Conservation (phyloP, 2,329 filamentous ascomycete species). For the Aspergillus pseudonomiae region DNA sequence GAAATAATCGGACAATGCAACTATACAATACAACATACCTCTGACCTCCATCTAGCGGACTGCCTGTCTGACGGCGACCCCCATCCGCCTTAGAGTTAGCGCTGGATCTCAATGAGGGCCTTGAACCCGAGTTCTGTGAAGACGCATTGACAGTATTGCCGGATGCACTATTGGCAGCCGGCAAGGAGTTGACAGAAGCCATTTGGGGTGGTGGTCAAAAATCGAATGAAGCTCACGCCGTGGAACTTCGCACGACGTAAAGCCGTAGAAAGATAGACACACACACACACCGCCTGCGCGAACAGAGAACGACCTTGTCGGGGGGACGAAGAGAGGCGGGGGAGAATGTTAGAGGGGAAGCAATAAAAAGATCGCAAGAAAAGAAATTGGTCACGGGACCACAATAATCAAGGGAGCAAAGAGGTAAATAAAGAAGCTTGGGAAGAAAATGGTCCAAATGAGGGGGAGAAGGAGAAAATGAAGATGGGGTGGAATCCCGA, state of each 20-base stretch:
- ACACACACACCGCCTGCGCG: constrained; percentile 42
- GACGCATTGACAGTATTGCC: constrained; percentile 41
- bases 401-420: background rate
- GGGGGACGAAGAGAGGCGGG: constrained; percentile 16
- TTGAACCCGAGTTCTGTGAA: constrained; percentile 41
- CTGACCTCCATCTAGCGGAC: constrained; percentile 57
- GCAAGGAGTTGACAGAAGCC: constrained; percentile 44
- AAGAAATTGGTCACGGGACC: constrained; percentile 8
- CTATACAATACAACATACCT: constrained; percentile 50
- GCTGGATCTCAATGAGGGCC: constrained; percentile 54
- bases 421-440: constrained; percentile 1
- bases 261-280: constrained; percentile 29
- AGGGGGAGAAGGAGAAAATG: constrained; percentile 9
- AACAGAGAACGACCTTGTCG: constrained; percentile 20
- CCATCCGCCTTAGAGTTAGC: constrained; percentile 55
- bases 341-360: constrained; percentile 4
- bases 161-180: constrained; percentile 40
- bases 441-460: constrained; percentile 14
- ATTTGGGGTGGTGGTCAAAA: constrained; percentile 36
- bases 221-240: constrained; percentile 36
- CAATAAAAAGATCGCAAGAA: background rate
- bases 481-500: constrained; percentile 5
- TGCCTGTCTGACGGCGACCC: constrained; percentile 58
- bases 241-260: constrained; percentile 40
- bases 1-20: constrained; percentile 8